Conservation (phyloP, 495 filamentous ascomycete genomes). For the Cetradonia linearis region DNA sequence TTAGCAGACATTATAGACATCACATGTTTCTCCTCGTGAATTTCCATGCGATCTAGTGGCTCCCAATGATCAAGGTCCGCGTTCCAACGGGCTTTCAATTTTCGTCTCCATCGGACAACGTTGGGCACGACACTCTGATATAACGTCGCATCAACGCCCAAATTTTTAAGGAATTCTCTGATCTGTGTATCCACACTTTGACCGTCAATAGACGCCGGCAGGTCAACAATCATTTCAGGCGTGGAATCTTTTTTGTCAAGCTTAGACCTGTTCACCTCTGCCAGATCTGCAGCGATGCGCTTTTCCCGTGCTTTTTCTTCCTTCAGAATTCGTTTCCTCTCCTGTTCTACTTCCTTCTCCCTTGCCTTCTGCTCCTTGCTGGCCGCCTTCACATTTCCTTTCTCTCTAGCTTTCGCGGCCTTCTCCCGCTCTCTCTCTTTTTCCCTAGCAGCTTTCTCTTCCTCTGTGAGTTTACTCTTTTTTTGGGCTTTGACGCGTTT, state of each 20-base stretch:
- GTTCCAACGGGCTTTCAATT: constrained; percentile 53
- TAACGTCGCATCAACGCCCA: constrained; percentile 47
- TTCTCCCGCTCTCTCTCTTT: constrained; percentile 29
- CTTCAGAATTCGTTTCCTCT: constrained; percentile 38
- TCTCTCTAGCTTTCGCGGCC: constrained; percentile 47
- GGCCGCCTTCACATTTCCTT: constrained; percentile 32
- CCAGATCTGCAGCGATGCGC: constrained; percentile 54
- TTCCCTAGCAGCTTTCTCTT: constrained; percentile 42
- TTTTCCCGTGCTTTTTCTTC: constrained; percentile 56
- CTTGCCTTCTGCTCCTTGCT: constrained; percentile 42
- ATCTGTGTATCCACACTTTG: constrained; percentile 41
- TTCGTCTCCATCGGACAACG: constrained; percentile 66
- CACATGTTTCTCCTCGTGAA: constrained; percentile 55
- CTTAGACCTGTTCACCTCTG: constrained; percentile 64
- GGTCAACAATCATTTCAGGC: constrained; percentile 76
- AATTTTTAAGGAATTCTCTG: constrained; percentile 43
- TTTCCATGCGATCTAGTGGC: constrained; percentile 43
- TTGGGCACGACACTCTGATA: constrained; percentile 41
- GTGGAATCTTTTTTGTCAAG: constrained; percentile 67
- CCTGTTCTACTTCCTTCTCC: constrained; percentile 39
- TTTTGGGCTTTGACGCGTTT: constrained; percentile 23
- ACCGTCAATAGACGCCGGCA: constrained; percentile 47
- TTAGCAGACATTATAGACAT: constrained; percentile 55
- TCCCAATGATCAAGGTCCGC: constrained; percentile 54
- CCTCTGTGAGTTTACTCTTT: constrained; percentile 30